Percentiles rank a stretch among this genome's conserved stretches.
phyloP scores from a whole-genome alignment of 345 rosid genomes.

The Bruguiera gymnorhiza region DNA sequence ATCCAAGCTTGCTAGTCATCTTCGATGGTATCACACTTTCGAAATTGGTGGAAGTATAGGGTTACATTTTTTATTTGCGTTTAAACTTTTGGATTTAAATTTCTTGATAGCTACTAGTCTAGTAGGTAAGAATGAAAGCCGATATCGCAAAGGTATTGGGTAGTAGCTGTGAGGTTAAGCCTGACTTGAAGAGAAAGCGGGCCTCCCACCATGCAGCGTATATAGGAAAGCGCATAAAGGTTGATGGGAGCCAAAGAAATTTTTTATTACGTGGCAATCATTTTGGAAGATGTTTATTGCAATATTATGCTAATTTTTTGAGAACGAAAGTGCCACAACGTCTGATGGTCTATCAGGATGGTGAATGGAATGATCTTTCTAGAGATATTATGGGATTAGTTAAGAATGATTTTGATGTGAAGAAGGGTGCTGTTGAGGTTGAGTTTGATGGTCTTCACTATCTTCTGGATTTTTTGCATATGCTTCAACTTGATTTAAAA shows the following conservation, averaged over 20 bases:
- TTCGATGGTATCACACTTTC: conserved; percentile 33
- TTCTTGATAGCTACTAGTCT: conserved; percentile 49
- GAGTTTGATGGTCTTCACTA: conserved; percentile 44
- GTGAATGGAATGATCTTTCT: conserved; percentile 78
- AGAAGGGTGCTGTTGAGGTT: conserved; percentile 59
- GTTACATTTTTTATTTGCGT: conserved; percentile 29
- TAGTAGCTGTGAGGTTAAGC: conserved; percentile 29
- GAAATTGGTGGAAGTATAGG: conserved; percentile 37
- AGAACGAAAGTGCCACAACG: conserved; percentile 66
- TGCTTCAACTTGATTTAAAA: conserved; percentile 60
- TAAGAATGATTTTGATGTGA: conserved; percentile 52
- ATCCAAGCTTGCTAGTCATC: neutral
- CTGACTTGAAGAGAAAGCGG: conserved; percentile 49
- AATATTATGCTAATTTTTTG: conserved; percentile 61
- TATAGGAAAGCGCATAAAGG: conserved; percentile 51
- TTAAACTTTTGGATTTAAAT: conserved; percentile 39
- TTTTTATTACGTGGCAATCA: conserved; percentile 18
- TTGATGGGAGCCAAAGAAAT: conserved; percentile 34
- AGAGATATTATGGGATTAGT: conserved; percentile 35
- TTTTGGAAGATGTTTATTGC: conserved; percentile 43
- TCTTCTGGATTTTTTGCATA: conserved; percentile 78
- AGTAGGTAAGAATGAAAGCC: conserved; percentile 53
- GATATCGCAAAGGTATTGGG: conserved; percentile 20
- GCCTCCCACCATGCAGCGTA: conserved; percentile 32
- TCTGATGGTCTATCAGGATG: conserved; percentile 67